These are phyloP conservation scores for Penicillium sp. DNA, from an alignment of 2,329 filamentous ascomycete genomes.

Conservation along the genomic window DNA sequence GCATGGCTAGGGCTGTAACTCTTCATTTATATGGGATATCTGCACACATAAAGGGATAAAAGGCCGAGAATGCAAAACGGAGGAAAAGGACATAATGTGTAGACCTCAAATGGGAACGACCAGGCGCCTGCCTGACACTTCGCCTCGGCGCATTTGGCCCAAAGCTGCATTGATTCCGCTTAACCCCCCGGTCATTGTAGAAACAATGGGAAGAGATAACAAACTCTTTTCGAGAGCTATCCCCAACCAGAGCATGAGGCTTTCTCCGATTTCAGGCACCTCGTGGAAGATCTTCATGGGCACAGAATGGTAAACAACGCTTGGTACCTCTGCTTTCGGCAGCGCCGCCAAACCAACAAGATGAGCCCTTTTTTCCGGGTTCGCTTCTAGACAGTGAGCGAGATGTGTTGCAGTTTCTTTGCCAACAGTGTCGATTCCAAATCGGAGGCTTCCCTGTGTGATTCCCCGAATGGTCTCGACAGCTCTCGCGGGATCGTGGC, in stretches of 20 bases:
- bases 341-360: neutral
- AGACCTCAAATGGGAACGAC: neutral
- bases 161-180: neutral
- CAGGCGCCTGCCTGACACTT: neutral
- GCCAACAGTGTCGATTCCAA: neutral
- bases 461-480: neutral
- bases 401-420: neutral
- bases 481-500: neutral
- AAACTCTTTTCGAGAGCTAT: neutral
- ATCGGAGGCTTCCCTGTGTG: neutral
- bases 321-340: neutral
- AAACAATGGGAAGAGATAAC: neutral
- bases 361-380: neutral
- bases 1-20: no score
- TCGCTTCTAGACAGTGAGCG: neutral
- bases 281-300: neutral
- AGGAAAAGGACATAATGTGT: neutral
- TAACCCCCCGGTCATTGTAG: neutral
- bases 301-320: neutral
- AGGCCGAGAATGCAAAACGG: neutral
- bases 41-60: no score
- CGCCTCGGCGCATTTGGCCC: neutral
- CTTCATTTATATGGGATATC: no score
- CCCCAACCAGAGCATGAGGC: neutral
- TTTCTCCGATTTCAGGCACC: neutral